Base-by-base conservation (phyloP, 2,329 filamentous ascomycete genomes). In the Helminthosporium solani region DNA sequence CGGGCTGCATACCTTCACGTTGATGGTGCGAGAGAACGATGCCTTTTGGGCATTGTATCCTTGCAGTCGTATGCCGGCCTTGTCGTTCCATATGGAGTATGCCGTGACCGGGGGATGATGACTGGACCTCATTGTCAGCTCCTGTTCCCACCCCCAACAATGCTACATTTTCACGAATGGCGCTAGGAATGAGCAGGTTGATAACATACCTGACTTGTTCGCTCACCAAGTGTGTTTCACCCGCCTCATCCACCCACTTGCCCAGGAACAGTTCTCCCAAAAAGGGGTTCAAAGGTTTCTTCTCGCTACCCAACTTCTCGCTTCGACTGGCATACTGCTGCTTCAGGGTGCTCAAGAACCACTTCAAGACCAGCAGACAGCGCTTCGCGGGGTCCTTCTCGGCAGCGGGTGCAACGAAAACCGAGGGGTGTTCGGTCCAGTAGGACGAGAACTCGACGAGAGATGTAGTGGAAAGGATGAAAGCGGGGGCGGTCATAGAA, bases 11-110 rank as follows among this genome's bases (percentile, higher is more conserved):
- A 70, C 69, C 60, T 95, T 96, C 66, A 99, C 87, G 63, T 92
- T 87, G 70, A 97, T 96, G 35, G 92, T 96, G 58, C 87, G 86
- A 52, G 87, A 88, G 73, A 99, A 96, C 14, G 90, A 95, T 3
- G 92, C 91, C 71, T 96, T 97, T 68, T 97, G 94, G 14, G 88
- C 92, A 64, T 97, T 96, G 75, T 96, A 96, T 42, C 92, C 92
- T 75, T 84, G 78, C 18, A 86, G 70, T 60, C 79, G 72, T 40
- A 97, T 83, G 48, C 90, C 90, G 52, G 94, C 83, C 64, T 89
- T 83, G 53, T 86, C 76, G 72, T 99, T 97, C 73, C 83, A 86
- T 68, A 97, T 95, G 67, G 84, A 86, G 75, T 97, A 99, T 34
- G 92, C 94, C 1, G 92, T 99, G 28, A 90, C 90, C 2, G 94